A percentile compares a stretch with the other conserved stretches of the same genome.
phyloP scores from a whole-genome alignment of 192 early-diverging fungal genomes.

The Umbelopsis sp. region DNA sequence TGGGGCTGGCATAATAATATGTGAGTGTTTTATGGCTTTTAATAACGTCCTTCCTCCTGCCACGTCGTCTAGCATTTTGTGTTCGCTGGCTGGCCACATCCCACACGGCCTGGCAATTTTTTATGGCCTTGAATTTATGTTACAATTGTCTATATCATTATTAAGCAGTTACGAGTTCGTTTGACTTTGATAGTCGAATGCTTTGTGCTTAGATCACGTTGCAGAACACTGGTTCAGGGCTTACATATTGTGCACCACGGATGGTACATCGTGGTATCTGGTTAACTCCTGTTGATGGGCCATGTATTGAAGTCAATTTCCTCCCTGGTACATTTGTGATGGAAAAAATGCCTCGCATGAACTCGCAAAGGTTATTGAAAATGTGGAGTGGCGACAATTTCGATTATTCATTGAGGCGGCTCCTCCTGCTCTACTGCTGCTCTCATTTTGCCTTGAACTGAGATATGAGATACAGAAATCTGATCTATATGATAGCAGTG shows the following conservation, averaged over 20 bases:
- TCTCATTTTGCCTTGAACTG: background rate
- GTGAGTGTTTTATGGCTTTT: no score
- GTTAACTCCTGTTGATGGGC: no score
- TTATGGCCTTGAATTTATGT: background rate
- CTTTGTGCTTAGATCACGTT: conserved; percentile 1
- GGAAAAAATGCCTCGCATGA: background rate
- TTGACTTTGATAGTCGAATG: no score
- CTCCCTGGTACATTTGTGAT: no score
- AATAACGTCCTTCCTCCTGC: no score
- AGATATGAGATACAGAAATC: background rate
- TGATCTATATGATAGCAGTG: background rate
- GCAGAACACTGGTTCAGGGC: background rate
- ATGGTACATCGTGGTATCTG: no score
- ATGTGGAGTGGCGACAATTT: background rate
- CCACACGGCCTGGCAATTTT: no score
- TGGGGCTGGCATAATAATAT: no score
- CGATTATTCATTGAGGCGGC: background rate
- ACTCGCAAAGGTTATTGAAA: background rate
- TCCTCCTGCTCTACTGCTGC: background rate
- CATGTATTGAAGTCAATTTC: no score
- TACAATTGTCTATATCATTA: background rate
- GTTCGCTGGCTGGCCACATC: no score
- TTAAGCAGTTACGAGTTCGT: background rate
- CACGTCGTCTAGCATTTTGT: no score
- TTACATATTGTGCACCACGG: no score